phyloP scores from a whole-genome alignment of 2,329 filamentous ascomycete species.

The Pseudofabraea citricarpa region DNA sequence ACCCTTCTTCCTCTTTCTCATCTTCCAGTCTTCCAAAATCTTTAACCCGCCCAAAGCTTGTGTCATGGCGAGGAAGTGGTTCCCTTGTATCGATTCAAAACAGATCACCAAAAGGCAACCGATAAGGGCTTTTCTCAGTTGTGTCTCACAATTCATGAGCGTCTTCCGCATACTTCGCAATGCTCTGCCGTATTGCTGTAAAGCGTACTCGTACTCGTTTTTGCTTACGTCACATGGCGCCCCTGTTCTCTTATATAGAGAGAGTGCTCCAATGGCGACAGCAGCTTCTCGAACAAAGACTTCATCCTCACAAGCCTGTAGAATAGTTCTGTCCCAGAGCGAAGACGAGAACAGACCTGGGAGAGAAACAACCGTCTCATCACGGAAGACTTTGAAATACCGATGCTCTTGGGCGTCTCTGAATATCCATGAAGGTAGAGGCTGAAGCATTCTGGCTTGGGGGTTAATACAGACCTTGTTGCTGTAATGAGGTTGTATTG shows the following conservation, averaged over 20 bases:
- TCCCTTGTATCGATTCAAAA: conserved; percentile 10
- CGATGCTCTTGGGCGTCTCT: background rate
- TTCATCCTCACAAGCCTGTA: conserved; percentile 5
- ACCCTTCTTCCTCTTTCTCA: background rate
- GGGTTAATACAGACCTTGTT: background rate
- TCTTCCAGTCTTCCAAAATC: conserved; percentile 19
- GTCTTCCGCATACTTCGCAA: conserved; percentile 4
- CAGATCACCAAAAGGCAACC: conserved; percentile 10
- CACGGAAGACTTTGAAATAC: background rate
- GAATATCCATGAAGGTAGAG: background rate
- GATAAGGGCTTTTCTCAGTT: conserved; percentile 5
- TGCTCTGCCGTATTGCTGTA: conserved; percentile 5
- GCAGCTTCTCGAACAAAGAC: conserved; percentile 5
- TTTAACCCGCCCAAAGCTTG: conserved; percentile 4
- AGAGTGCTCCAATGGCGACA: conserved; percentile 7
- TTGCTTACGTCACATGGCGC: no score
- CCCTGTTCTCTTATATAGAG: background rate
- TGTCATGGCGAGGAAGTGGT: conserved; percentile 5
- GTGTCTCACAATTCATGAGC: background rate
- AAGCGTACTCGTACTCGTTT: conserved; percentile 1
- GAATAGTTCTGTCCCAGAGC: conserved; percentile 2
- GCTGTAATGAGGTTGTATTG: background rate
- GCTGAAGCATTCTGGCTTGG: background rate
- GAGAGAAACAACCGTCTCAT: background rate
- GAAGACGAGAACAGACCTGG: background rate